A percentile compares a stretch with the other conserved stretches of the same genome.
These are phyloP conservation scores for Podaxis sp. DNA, from an alignment of 768 basidiomycete species.

Conservation along the genomic window DNA sequence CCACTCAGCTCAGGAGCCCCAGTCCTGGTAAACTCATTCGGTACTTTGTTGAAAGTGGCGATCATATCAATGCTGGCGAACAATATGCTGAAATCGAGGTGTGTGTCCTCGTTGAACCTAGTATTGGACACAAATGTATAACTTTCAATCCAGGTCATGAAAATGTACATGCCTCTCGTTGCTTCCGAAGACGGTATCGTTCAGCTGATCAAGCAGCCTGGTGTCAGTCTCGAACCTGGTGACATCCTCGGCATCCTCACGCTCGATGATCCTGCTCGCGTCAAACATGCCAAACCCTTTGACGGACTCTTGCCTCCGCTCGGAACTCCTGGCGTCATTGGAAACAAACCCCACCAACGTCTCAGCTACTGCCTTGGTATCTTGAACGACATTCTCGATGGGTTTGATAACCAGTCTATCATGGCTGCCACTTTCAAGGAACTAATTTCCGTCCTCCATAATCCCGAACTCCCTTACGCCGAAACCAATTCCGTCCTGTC, in stretches of 20 bases:
- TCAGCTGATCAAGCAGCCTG: slow-evolving; percentile 97
- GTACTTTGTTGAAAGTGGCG: slow-evolving; percentile 93
- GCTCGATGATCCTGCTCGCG: slow-evolving; percentile 91
- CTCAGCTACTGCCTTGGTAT: slow-evolving; percentile 68
- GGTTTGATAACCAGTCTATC: slow-evolving; percentile 93
- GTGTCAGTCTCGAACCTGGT: slow-evolving; percentile 93
- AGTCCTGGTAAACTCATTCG: slow-evolving; percentile 95
- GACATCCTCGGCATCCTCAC: slow-evolving; percentile 97
- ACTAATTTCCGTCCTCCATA: slow-evolving; percentile 74
- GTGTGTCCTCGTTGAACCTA: slow-evolving; percentile 17
- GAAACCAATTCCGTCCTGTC: slow-evolving; percentile 82
- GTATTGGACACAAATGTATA: slow-evolving; percentile 3
- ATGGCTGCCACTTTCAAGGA: slow-evolving; percentile 87
- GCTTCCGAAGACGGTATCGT: slow-evolving; percentile 92
- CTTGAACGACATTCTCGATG: slow-evolving; percentile 89
- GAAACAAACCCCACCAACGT: slow-evolving; percentile 87
- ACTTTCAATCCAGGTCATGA: slow-evolving; percentile 67
- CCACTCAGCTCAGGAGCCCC: slow-evolving; percentile 93
- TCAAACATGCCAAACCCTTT: slow-evolving; percentile 98
- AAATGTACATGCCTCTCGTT: slow-evolving; percentile 99
- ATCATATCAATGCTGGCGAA: slow-evolving; percentile 95
- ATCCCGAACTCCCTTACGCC: slow-evolving; percentile 85
- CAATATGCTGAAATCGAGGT: slow-evolving; percentile 98
- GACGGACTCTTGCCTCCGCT: slow-evolving; percentile 88
- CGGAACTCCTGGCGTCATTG: slow-evolving; percentile 81